Conservation (phyloP, 2,329 filamentous ascomycete species). For the Ceratocystiopsis minuta region DNA sequence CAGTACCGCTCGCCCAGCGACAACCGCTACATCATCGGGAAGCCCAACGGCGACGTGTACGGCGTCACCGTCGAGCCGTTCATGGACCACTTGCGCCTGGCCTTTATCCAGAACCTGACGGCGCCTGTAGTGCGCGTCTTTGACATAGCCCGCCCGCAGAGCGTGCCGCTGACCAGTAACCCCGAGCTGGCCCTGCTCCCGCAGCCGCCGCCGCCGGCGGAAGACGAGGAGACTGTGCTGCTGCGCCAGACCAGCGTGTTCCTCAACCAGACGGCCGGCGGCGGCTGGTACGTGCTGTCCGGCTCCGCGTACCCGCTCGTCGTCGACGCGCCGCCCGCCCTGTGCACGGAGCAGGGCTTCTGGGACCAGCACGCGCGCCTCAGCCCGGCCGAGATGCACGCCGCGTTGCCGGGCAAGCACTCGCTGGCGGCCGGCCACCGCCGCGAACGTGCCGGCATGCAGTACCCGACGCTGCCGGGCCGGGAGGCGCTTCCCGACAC, state of each 20-base stretch:
- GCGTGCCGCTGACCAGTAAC: conserved; percentile 42
- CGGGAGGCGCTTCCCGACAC: not conserved
- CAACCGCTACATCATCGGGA: conserved; percentile 73
- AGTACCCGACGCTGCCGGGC: conserved; percentile 4
- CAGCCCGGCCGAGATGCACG: conserved; percentile 30
- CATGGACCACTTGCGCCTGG: conserved; percentile 25
- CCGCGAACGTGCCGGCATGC: not conserved
- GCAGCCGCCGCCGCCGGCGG: conserved; percentile 53
- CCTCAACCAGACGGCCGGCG: conserved; percentile 69
- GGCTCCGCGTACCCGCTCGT: conserved; percentile 74
- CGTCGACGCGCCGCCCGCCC: conserved; percentile 16
- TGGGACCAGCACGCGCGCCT: conserved; percentile 8
- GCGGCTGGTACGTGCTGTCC: conserved; percentile 84
- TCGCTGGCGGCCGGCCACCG: conserved; percentile 20
- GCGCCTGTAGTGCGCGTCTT: conserved; percentile 77
- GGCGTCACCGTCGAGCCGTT: conserved; percentile 49
- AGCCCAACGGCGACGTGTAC: conserved; percentile 68
- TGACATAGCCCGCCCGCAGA: conserved; percentile 61
- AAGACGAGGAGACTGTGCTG: conserved; percentile 29
- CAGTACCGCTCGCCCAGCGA: conserved; percentile 72
- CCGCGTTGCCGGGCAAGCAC: conserved; percentile 55
- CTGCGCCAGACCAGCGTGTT: conserved; percentile 52
- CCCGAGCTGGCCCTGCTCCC: conserved; percentile 69
- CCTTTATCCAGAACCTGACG: conserved; percentile 51
- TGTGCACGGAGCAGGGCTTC: conserved; percentile 9